Evolutionary conservation across 495 filamentous ascomycete genomes (phyloP), one percentile per base, ranked within the genome.

Genomic region (Xylaria nigripes): DNA sequence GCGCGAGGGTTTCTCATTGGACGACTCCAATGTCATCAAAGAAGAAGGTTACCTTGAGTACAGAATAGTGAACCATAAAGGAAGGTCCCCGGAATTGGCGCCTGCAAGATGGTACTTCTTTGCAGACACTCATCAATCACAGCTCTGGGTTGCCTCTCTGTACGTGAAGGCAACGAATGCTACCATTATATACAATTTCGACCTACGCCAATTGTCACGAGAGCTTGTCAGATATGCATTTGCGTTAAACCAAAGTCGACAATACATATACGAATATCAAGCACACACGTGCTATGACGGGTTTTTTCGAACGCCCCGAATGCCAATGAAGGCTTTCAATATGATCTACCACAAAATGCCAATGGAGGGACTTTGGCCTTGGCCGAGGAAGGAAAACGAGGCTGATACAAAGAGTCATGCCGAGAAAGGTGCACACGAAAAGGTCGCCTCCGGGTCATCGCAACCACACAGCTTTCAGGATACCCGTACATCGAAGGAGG

Each of bases 1-100:
- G 57, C 50, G 57, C 27, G 57, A 60, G n/a, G 61, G 61, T 10
- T 58, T 63, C 40, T 21, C 52, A 48, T 63, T 47, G 48, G 42
- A 51, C 18, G 22, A 7, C 12, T 38, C 29, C 21, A 63, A 63
- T 24, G 29, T 63, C 6, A 51, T 57, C 13, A 50, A 27, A 29
- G 58, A 61, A 46, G 54, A 61, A 25, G 58, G 58, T 0, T 53
- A 23, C 30, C 1, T 47, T 24, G 24, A 60, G n/a, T 44, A 30
- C 8, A 18, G 16, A 13, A 43, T 19, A 32, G 38, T n/a, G n/a
- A 12, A 27, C 32, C 25, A 5, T 2, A 40, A 48, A 18, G 34
- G 2, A 19, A n/a, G 13, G 0, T 32, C 46, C 29, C 27, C 18
- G 19, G 51, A 41, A 24, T 49, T 18, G 19, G 43, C 29, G 29